Base-by-base conservation (phyloP, 495 filamentous ascomycete species). In the Penicillium longicatenatum region DNA sequence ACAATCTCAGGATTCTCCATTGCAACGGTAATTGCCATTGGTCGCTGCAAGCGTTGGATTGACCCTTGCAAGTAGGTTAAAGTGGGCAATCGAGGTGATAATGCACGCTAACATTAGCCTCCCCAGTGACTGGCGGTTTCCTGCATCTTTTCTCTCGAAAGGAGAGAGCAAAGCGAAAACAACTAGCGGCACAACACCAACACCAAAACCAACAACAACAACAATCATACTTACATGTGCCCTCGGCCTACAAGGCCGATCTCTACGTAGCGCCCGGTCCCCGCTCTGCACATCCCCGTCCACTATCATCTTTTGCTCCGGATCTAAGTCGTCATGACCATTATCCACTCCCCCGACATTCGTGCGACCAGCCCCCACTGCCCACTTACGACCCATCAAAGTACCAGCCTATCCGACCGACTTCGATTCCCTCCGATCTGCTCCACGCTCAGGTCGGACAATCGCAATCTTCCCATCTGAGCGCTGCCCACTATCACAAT, bases 351-450 rank as follows among this genome's bases (percentile, higher is more conserved):
- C 49, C 61, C 14, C 64, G 64, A 44, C 26, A 61, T 17, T 68
- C 68, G 6, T 49, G 58, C 31, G 68, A 68, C 35, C 52, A 62
- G 16, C 63, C 63, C 29, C 58, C 64, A 41, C 50, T 70, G 7
- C 67, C 70, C 26, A 61, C 61, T n/a, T 72, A 72, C 41, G 67
- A 72, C 46, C 70, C 70, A 12, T 70, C 70, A n/a, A 64, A 60
- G 50, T 72, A 70, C 47, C 65, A 63, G 43, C 60, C 67, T 14
- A 61, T 61, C 16, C 62, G 59, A 44, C 60, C 63, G n/a, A 58
- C 37, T 0, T 60, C 57, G 8, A 62, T 50, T 10, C 43, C 55
- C 10, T 53, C 56, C 20, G 63, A 66, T 50, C 47, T 51, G 6
- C 53, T 55, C n/a, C n/a, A n/a, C n/a, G n/a, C n/a, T n/a, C n/a